Conservation (phyloP, 2,329 filamentous ascomycete species). For the Aspergillus chevalieri region DNA sequence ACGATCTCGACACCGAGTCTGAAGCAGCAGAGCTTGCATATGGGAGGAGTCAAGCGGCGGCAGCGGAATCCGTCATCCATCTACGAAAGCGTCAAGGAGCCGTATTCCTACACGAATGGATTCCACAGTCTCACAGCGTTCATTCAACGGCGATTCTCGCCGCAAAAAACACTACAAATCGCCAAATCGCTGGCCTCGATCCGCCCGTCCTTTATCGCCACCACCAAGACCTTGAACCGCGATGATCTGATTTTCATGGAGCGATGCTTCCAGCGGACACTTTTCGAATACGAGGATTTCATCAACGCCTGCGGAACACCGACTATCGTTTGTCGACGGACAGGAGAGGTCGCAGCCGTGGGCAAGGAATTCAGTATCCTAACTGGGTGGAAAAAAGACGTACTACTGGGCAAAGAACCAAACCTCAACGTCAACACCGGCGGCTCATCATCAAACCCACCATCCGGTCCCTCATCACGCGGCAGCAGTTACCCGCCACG, state of each 20-base stretch:
- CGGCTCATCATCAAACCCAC: slow-evolving; percentile 30
- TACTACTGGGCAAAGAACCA: slow-evolving; percentile 77
- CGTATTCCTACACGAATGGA: slow-evolving; percentile 82
- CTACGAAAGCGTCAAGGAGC: slow-evolving; percentile 82
- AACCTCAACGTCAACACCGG: slow-evolving; percentile 83
- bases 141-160: slow-evolving; percentile 69
- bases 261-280: slow-evolving; percentile 86
- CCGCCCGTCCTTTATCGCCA: slow-evolving; percentile 86
- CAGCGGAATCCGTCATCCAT: slow-evolving; percentile 72
- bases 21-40: slow-evolving; percentile 35
- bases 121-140: slow-evolving; percentile 84
- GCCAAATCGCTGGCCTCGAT: slow-evolving; percentile 84
- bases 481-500: slow-evolving; percentile 48
- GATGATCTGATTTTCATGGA: slow-evolving; percentile 97
- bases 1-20: slow-evolving; percentile 40
- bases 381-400: slow-evolving; percentile 87
- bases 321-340: slow-evolving; percentile 83
- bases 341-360: slow-evolving; percentile 88
- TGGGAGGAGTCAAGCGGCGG: slow-evolving; percentile 40
- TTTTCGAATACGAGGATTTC: slow-evolving; percentile 91
- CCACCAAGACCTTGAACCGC: slow-evolving; percentile 77
- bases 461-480: slow-evolving; percentile 37
- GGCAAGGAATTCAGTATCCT: slow-evolving; percentile 96
- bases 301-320: slow-evolving; percentile 83
- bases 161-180: slow-evolving; percentile 71